Base-by-base conservation (phyloP, 2,329 filamentous ascomycete genomes). In the Phaeosphaeriaceae sp. region DNA sequence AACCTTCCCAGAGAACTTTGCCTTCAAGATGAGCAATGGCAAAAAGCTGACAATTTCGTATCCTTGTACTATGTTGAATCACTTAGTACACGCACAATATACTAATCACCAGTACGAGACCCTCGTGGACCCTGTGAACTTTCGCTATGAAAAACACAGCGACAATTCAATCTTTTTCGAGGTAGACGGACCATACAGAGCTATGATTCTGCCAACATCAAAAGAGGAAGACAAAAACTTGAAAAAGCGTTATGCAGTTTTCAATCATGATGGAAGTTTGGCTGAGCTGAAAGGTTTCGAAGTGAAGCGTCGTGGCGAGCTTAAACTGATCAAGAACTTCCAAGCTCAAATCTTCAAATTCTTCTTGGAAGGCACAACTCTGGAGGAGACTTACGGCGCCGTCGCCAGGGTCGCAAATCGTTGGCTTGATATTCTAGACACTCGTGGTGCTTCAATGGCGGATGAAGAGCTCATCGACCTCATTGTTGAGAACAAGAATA, bases 151-250 rank as follows among this genome's bases (percentile, higher is more conserved):
- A 70, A 99, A 93, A 0, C 90, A 96, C 72, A 97, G 93, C 77
- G 94, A 99, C 69, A 99, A 99, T 74, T 94, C 92, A 28, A 99
- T 99, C 73, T 99, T 99, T 79, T 99, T 99, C 77, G 94, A 99
- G 74, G 94, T 99, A 40, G 94, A 99, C 65, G 94, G 94, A 4
- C 94, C 94, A 0, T 99, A 99, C 81, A 92, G 85, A 71, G 94
- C 94, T 56, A 99, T 99, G 94, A 87, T 99, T 52, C 75, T 99
- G 56, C 94, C 94, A 2, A 97, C 94, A 0, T 97, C 93, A 0
- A 97, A 99, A 71, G 94, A 99, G 71, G 94, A 97, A 74, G 93
- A 97, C 78, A 99, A 97, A 80, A 99, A 99, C 74, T 81, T 99
- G 83, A 99, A 99, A 79, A 99, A 99, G 77, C 87, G 94, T 68